These are phyloP conservation scores for Fusarium succisae DNA, from an alignment of 2,329 filamentous ascomycete genomes.

Conservation along the genomic window DNA sequence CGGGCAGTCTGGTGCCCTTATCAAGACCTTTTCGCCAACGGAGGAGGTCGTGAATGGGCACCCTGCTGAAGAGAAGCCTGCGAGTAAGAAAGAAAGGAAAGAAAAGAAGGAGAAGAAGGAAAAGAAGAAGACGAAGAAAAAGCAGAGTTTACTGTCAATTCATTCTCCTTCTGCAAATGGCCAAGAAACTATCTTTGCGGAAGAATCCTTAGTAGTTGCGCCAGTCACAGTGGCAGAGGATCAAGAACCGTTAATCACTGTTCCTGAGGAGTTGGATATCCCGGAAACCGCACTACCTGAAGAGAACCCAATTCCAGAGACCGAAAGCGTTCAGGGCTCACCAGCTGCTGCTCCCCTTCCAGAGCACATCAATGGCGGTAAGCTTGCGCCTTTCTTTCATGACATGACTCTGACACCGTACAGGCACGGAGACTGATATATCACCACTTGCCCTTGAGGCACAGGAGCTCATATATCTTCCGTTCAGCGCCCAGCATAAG, in stretches of 20 bases:
- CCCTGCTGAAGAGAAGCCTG: rapidly evolving
- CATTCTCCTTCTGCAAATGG: rapidly evolving
- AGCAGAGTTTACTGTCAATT: neutral
- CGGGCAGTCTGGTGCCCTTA: rapidly evolving
- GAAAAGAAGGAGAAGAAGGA: neutral
- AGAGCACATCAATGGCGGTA: neutral
- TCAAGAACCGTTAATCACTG: too few relatives aligned
- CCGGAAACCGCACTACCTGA: neutral
- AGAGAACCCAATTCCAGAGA: neutral
- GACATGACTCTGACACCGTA: rapidly evolving
- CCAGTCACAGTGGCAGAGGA: neutral
- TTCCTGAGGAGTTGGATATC: too few relatives aligned
- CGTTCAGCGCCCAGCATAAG: neutral
- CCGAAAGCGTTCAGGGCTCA: too few relatives aligned
- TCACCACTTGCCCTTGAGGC: rapidly evolving
- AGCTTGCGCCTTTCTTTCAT: rapidly evolving
- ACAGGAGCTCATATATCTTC: neutral
- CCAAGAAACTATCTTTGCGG: neutral
- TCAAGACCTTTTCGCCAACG: rapidly evolving
- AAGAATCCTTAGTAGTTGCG: rapidly evolving
- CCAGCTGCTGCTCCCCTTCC: rapidly evolving
- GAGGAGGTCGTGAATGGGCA: rapidly evolving
- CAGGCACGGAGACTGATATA: neutral
- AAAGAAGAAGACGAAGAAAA: neutral
- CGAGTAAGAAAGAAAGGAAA: neutral